phyloP scores from a whole-genome alignment of 306 rosid species.

The Pueraria montana region DNA sequence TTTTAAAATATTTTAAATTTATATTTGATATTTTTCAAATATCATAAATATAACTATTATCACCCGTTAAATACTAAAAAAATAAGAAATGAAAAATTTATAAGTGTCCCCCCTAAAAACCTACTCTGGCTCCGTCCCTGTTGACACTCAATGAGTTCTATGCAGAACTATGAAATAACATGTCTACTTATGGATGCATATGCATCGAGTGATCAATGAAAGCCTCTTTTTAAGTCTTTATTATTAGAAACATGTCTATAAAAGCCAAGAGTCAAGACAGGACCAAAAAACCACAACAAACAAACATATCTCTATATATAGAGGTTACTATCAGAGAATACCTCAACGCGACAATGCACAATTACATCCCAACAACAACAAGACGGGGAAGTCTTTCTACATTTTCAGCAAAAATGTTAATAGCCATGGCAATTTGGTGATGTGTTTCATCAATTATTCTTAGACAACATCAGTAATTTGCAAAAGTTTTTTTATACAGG shows the following conservation, averaged over 20 bases:
- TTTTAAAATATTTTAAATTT: too few species aligned
- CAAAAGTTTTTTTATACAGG: conserved; percentile 30
- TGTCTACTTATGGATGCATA: not conserved
- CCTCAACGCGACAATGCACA: conserved; percentile 52
- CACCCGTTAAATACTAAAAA: too few species aligned
- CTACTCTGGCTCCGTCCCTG: too few species aligned
- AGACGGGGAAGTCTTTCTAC: conserved; percentile 59
- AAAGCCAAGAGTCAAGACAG: not conserved
- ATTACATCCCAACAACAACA: conserved; percentile 72
- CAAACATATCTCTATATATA: too few species aligned
- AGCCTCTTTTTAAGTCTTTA: not conserved
- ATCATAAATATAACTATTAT: too few species aligned
- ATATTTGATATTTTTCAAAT: too few species aligned
- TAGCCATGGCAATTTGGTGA: conserved; percentile 52
- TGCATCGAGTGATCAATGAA: not conserved
- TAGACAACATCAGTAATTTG: conserved; percentile 66
- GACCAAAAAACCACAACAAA: conserved; percentile 14
- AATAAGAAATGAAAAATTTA: too few species aligned
- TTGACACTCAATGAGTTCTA: not conserved
- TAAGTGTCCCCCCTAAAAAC: too few species aligned
- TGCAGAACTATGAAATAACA: not conserved
- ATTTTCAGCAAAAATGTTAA: conserved; percentile 55
- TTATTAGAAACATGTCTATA: not conserved
- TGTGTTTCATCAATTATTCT: conserved; percentile 68
- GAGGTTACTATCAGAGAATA: conserved; percentile 36